Evolutionary conservation across 176 grass and related monocot genomes (phyloP).

Genomic region (Oryza coarctata): DNA sequence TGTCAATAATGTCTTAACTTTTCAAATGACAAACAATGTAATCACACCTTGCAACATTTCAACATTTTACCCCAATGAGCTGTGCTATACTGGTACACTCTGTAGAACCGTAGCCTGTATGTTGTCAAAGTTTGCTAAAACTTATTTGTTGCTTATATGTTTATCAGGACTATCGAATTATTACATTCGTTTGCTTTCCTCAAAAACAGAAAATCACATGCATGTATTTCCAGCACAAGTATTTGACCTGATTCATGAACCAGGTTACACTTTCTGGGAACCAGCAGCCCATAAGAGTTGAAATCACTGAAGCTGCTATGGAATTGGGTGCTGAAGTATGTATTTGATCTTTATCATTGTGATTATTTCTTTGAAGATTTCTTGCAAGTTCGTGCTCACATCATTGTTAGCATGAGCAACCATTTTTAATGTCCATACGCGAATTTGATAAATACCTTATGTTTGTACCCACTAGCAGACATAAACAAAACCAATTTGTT

Average conservation of each 20-base stretch:
- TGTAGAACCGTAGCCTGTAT: not conserved
- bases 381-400: not conserved
- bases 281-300: slow-evolving; percentile 91
- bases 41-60: not conserved
- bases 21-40: slow-evolving; percentile 10
- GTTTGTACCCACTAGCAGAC: not conserved
- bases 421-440: not conserved
- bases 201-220: slow-evolving; percentile 3
- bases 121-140: not conserved
- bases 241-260: slow-evolving; percentile 7
- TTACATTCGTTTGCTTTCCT: slow-evolving; percentile 22
- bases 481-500: slow-evolving; percentile 13
- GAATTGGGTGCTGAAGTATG: slow-evolving; percentile 86
- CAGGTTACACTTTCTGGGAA: slow-evolving; percentile 98
- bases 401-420: not conserved
- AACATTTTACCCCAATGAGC: not conserved
- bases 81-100: slow-evolving; percentile 9
- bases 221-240: slow-evolving; percentile 6
- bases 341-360: slow-evolving; percentile 29
- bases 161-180: not conserved
- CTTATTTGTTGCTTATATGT: slow-evolving; percentile 7
- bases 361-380: slow-evolving; percentile 29
- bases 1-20: not conserved
- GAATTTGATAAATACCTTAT: not conserved
- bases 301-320: slow-evolving; percentile 96